Evolutionary conservation across 441 rosid species (phyloP), one percentile per base, ranked within the genome.

Genomic region (Adansonia rubrostipa): DNA sequence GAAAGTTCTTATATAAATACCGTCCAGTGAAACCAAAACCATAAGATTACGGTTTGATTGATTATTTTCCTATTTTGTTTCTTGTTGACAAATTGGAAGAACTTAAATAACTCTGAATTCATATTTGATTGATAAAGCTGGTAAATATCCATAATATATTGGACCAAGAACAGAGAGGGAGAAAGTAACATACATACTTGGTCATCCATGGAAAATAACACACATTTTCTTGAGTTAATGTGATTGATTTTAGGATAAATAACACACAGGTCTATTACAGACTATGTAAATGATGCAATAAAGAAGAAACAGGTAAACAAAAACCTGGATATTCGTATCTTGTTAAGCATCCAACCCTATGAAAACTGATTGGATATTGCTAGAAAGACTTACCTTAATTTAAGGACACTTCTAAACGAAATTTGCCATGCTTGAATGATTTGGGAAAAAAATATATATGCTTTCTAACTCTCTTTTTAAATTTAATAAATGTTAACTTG

Each of bases 401-500:
- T 13, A 40, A 40, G 71, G 50, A 40, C 24, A n/a, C 17, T 33
- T 33, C n/a, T 24, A 2, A 64, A 17, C 13, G 14, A 63, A 47
- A 57, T 57, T 47, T 24, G 78, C 60, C 44, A 42, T 50, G 14
- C 44, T 28, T 13, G 40, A 40, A 48, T 77, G 61, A 66, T 67
- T 58, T 40, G 5, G 42, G 48, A 36, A 73, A 51, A 17, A 73
- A 15, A 19, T 33, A 19, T 51, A 19, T 33, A 19, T 51, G 14
- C 28, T 6, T 75, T 60, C 48, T 63, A 42, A 67, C 33, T 20
- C 20, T 8, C 3, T 9, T 1, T 64, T 64, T 36, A 6, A 40
- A 9, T n/a, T 19, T 45, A 51, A 75, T 42, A 81, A 73, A 73
- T 70, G 17, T 74, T 42, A 84, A 64, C 73, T 75, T 81, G 61